These are phyloP conservation scores for Pichia sp. DNA, from an alignment of 1,139 yeast species.

Conservation along the genomic window DNA sequence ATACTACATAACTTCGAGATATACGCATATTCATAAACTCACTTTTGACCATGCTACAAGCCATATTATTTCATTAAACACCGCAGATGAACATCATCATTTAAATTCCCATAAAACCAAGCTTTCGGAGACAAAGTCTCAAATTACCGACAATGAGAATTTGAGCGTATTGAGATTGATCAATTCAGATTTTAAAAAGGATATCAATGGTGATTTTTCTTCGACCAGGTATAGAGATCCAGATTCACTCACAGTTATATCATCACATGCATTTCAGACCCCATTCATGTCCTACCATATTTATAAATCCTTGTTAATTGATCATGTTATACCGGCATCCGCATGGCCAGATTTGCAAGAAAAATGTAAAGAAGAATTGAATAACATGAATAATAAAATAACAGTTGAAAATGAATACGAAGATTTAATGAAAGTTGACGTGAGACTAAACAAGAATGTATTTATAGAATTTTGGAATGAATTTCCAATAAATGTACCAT, in stretches of 20 bases:
- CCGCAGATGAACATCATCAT: conserved; percentile 8
- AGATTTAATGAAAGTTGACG: background rate
- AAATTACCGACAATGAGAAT: background rate
- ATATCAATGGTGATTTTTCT: conserved; percentile 3
- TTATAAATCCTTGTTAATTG: conserved; percentile 9
- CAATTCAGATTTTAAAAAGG: conserved; percentile 2
- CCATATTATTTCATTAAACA: background rate
- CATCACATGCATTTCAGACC: conserved; percentile 7
- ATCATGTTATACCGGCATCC: conserved; percentile 9
- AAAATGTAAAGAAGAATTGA: conserved; percentile 2
- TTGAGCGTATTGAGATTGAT: background rate
- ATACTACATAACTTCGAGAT: conserved; percentile 1
- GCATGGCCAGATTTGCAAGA: conserved; percentile 7
- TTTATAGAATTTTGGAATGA: conserved; percentile 8
- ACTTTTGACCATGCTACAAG: background rate
- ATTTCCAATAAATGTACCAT: conserved; percentile 10
- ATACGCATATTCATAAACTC: conserved; percentile 3
- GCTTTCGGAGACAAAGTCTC: conserved; percentile 1
- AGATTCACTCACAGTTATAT: conserved; percentile 5
- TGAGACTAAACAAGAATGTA: conserved; percentile 1
- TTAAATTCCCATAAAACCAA: conserved; percentile 7
- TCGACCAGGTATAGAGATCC: conserved; percentile 8
- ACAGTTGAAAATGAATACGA: background rate
- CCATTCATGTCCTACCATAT: conserved; percentile 8
- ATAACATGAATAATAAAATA: background rate